Evolutionary conservation across 257 asterid genomes (phyloP), one percentile per base, ranked within the genome.

Genomic region (Solanum verrucosum): DNA sequence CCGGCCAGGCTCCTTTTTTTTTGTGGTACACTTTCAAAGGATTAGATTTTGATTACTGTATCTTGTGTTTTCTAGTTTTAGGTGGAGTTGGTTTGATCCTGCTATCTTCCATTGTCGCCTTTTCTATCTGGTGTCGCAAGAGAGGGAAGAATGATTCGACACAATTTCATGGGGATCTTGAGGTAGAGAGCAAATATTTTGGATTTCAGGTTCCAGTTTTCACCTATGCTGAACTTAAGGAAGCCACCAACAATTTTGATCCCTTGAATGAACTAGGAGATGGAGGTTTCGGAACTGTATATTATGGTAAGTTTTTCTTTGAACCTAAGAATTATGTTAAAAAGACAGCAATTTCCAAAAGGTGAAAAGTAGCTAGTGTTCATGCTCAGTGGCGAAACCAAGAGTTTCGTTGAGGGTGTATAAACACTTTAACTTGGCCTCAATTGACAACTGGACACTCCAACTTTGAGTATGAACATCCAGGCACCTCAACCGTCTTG

Each of bases 31-130:
- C 18, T 29, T 49, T 9, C 13, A 35, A 37, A 84, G 38, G 31
- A 63, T 84, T 5, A 35, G 18, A 84, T 7, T 23, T 63, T 63
- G 87, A 35, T 84, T 35, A 84, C 59, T 4, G 29, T 46, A 46
- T 18, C 31, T 65, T 63, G 31, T 87, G 59, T 78, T 87, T 46
- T 77, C 46, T 87, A 93, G 96, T 60, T 87, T 6, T 90, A 72
- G 2, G 10, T 63, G 87, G 63, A 40, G 78, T 84, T 23, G 59
- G 74, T 23, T 84, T 84, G 87, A 84, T 63, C 78, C 78, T 84
- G 3, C 27, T 67, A 84, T 23, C 87, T 59, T 59, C 60, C 27
- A 5, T 37, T n/a, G 4, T 84, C 27, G 8, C 68, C 87, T 14
- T n/a, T 1, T 84, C 52, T 84, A 35, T 84, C 38, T 40, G 87